Conservation (phyloP, 768 basidiomycete genomes). For the Boletus vermiculosoides region DNA sequence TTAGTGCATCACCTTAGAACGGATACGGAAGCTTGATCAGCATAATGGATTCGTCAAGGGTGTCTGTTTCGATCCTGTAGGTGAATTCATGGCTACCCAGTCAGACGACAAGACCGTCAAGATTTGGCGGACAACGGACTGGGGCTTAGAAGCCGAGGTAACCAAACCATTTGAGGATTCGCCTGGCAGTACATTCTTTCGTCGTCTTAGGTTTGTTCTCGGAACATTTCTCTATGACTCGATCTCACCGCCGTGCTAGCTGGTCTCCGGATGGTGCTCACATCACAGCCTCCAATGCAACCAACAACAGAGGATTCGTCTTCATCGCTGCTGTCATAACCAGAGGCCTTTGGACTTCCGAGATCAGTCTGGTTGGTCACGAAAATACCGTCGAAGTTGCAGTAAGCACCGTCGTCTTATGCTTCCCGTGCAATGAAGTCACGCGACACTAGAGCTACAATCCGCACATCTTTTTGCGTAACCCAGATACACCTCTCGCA, state of each 20-base stretch:
- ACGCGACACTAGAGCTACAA: conserved; percentile 57
- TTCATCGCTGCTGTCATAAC: conserved; percentile 97
- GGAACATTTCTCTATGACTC: not conserved
- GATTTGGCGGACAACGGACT: conserved; percentile 94
- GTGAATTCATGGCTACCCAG: conserved; percentile 96
- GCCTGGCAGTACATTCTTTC: conserved; percentile 92
- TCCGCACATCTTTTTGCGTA: conserved; percentile 88
- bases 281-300: conserved; percentile 96
- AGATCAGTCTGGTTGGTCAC: conserved; percentile 94
- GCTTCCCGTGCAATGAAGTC: conserved; percentile 1
- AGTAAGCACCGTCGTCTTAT: conserved; percentile 43
- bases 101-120: conserved; percentile 96
- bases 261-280: conserved; percentile 99
- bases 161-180: conserved; percentile 91
- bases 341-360: conserved; percentile 83
- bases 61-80: conserved; percentile 98
- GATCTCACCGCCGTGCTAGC: conserved; percentile 39
- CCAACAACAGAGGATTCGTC: conserved; percentile 92
- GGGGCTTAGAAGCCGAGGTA: conserved; percentile 82
- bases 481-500: conserved; percentile 60
- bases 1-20: conserved; percentile 48
- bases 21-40: conserved; percentile 76
- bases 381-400: conserved; percentile 97
- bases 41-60: conserved; percentile 99
- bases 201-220: conserved; percentile 69